Percentiles rank a stretch among this genome's conserved stretches.
Conservation (phyloP, 495 filamentous ascomycete species). For the Lophiostoma macrostomum region DNA sequence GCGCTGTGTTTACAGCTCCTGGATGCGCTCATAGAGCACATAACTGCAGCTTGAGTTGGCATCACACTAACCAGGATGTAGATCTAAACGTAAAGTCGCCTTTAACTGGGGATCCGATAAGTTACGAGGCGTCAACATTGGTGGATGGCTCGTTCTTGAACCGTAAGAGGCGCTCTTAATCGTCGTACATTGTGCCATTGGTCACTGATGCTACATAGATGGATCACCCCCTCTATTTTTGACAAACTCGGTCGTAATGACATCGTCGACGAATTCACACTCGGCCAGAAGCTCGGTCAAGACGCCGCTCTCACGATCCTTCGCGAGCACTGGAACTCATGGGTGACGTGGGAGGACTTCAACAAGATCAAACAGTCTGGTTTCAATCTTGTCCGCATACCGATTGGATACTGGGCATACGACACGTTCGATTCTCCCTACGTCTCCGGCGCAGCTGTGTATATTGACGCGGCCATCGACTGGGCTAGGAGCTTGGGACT, state of each 20-base stretch:
- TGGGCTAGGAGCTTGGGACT: slow-evolving; percentile 46
- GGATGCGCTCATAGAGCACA: too few relatives aligned
- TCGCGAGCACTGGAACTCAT: slow-evolving; percentile 43
- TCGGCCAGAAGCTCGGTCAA: slow-evolving; percentile 37
- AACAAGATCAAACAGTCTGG: slow-evolving; percentile 46
- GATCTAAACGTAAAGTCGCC: slow-evolving; percentile 24
- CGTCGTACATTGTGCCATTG: too few relatives aligned
- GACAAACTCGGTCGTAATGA: slow-evolving; percentile 29
- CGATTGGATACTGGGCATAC: slow-evolving; percentile 52
- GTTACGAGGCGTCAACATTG: slow-evolving; percentile 45
- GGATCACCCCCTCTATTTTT: slow-evolving; percentile 47
- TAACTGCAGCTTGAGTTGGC: too few relatives aligned
- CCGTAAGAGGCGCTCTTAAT: slow-evolving; percentile 29
- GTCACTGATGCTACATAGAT: too few relatives aligned
- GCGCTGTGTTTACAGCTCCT: too few relatives aligned
- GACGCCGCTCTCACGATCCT: slow-evolving; percentile 38
- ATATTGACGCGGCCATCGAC: slow-evolving; percentile 47
- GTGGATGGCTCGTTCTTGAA: slow-evolving; percentile 49
- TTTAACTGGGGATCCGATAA: slow-evolving; percentile 40
- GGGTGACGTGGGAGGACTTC: slow-evolving; percentile 41
- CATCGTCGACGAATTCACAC: slow-evolving; percentile 45
- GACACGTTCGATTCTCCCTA: slow-evolving; percentile 47
- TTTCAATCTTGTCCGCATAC: slow-evolving; percentile 52
- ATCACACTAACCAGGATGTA: too few relatives aligned
- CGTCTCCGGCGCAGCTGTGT: slow-evolving; percentile 46